phyloP scores from a whole-genome alignment of 2,329 filamentous ascomycete species.

The Talaromyces sp. region DNA sequence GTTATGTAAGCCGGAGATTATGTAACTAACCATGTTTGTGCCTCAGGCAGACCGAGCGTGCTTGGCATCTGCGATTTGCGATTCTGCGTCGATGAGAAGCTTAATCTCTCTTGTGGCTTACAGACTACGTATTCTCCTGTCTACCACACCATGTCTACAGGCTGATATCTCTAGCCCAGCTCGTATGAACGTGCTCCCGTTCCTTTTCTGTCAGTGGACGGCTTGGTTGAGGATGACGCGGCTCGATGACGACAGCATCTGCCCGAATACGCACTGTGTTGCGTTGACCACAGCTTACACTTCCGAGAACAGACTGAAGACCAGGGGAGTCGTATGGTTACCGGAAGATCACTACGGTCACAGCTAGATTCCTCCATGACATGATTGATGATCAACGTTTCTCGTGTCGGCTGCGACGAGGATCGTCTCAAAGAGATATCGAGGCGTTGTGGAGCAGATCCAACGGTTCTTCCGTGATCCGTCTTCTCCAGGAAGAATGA shows the following conservation, averaged over 20 bases:
- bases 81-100: not conserved
- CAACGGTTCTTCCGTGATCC: not conserved
- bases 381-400: no score
- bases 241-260: constrained; percentile 9
- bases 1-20: not conserved
- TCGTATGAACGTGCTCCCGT: not conserved
- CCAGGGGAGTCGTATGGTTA: not conserved
- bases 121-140: not conserved
- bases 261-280: not conserved
- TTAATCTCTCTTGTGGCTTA: not conserved
- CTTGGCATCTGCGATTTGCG: not conserved
- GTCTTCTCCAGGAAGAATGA: not conserved
- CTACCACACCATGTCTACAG: not conserved
- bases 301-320: not conserved
- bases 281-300: not conserved
- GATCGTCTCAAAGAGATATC: not conserved
- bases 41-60: not conserved
- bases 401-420: not conserved
- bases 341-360: not conserved
- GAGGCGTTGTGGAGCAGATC: not conserved
- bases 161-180: not conserved
- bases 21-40: not conserved
- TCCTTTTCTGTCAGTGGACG: not conserved
- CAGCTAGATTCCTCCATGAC: not conserved
- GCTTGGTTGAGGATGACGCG: constrained; percentile 8